phyloP scores from a whole-genome alignment of 2,329 filamentous ascomycete genomes.

The Passalora sequoiae region DNA sequence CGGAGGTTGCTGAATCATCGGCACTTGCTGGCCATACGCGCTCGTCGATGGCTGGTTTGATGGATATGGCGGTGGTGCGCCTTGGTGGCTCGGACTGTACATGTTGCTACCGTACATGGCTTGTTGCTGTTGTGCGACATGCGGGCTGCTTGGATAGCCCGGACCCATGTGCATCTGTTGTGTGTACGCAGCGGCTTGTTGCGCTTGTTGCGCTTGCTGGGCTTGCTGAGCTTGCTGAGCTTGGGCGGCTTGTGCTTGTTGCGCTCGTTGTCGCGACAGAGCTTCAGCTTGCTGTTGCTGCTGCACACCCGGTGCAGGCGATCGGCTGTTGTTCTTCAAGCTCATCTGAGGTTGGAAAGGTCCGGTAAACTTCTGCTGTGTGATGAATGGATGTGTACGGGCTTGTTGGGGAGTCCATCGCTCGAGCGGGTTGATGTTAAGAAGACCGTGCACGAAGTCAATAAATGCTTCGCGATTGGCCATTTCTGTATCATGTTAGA shows the following conservation, averaged over 20 bases:
- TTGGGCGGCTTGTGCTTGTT: conserved; percentile 46
- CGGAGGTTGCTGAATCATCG: conserved; percentile 55
- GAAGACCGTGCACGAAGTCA: conserved; percentile 87
- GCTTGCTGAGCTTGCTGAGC: conserved; percentile 37
- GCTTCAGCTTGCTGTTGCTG: conserved; percentile 95
- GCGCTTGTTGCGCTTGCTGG: conserved; percentile 35
- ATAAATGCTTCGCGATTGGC: conserved; percentile 97
- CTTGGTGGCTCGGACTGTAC: conserved; percentile 64
- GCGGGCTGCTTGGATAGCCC: conserved; percentile 40
- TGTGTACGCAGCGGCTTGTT: conserved; percentile 16
- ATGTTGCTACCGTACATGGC: conserved; percentile 68
- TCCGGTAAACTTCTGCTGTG: conserved; percentile 92
- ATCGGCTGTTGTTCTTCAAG: conserved; percentile 81
- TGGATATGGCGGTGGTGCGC: conserved; percentile 73
- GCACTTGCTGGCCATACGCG: conserved; percentile 67
- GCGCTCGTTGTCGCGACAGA: conserved; percentile 81
- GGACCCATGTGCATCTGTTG: conserved; percentile 26
- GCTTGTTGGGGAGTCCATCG: conserved; percentile 97
- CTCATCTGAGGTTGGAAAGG: conserved; percentile 98
- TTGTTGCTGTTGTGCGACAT: conserved; percentile 31
- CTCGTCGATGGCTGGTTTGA: conserved; percentile 53
- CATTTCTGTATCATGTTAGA: conserved; percentile 65
- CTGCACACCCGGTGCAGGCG: conserved; percentile 86
- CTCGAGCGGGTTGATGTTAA: conserved; percentile 93
- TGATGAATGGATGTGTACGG: conserved; percentile 96